Evolutionary conservation across 805 yeast species (phyloP).

Genomic region (Zygosaccharomyces pseudorouxii): DNA sequence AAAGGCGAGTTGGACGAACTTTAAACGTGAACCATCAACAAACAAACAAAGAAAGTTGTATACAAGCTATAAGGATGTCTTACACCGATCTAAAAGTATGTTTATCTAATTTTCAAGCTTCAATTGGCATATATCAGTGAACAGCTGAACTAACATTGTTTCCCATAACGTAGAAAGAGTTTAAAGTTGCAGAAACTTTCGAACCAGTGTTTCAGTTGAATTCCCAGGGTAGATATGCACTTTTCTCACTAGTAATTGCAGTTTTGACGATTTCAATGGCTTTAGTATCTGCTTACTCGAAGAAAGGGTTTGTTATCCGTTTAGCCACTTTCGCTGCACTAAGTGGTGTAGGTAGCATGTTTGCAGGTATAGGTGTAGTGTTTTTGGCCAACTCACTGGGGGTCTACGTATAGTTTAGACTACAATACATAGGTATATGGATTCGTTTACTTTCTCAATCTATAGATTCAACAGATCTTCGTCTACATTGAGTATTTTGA

Average conservation of each 20-base stretch:
- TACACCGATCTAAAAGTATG: constrained; percentile 28
- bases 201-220: constrained; percentile 18
- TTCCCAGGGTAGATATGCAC: constrained; percentile 25
- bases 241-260: constrained; percentile 19
- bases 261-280: constrained; percentile 20
- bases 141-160: constrained; percentile 4
- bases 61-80: background rate
- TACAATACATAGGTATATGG: background rate
- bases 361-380: constrained; percentile 40
- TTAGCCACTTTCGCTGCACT: constrained; percentile 21
- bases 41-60: background rate
- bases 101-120: background rate
- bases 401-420: constrained; percentile 37
- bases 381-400: constrained; percentile 43
- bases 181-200: constrained; percentile 15
- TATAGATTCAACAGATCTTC: constrained; percentile 41
- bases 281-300: constrained; percentile 16
- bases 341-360: constrained; percentile 34
- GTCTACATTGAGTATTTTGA: constrained; percentile 40
- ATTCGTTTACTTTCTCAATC: background rate
- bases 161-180: constrained; percentile 20
- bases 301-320: constrained; percentile 16
- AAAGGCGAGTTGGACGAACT: constrained; percentile 1
- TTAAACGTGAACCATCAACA: background rate
- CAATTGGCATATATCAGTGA: constrained; percentile 2